Conservation (phyloP, 1,284 basidiomycete species). For the Ganoderma sinense region DNA sequence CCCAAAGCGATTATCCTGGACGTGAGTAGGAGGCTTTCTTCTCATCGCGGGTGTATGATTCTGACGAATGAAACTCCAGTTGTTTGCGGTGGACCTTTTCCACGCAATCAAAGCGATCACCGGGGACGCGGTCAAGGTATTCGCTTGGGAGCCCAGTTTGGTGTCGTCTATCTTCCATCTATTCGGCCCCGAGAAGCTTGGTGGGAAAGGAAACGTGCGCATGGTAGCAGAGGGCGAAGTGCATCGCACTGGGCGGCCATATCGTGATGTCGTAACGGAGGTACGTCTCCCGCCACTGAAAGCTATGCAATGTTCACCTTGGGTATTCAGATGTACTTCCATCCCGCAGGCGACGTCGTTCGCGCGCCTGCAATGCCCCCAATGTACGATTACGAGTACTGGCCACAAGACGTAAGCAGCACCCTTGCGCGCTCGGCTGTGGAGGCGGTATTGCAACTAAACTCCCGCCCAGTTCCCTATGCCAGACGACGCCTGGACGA, state of each 20-base stretch:
- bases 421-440: neutral
- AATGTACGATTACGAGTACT: constrained; percentile 34
- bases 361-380: constrained; percentile 31
- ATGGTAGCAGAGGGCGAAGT: constrained; percentile 23
- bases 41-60: neutral
- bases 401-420: constrained; percentile 31
- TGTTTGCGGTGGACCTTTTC: constrained; percentile 20
- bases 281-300: constrained; percentile 6
- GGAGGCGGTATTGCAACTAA: constrained; percentile 6
- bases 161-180: constrained; percentile 20
- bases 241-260: constrained; percentile 9
- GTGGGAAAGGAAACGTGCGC: constrained; percentile 28
- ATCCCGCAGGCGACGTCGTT: constrained; percentile 15
- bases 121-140: constrained; percentile 24
- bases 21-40: neutral
- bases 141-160: constrained; percentile 24
- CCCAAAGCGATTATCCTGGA: neutral
- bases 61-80: constrained; percentile 11
- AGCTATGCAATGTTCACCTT: neutral
- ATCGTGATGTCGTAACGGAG: constrained; percentile 23
- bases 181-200: constrained; percentile 24
- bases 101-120: constrained; percentile 3
- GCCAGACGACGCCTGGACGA: neutral
- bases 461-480: neutral
- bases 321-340: constrained; percentile 19